phyloP scores from a whole-genome alignment of 2,329 filamentous ascomycete genomes.

The Phoma herbarum region DNA sequence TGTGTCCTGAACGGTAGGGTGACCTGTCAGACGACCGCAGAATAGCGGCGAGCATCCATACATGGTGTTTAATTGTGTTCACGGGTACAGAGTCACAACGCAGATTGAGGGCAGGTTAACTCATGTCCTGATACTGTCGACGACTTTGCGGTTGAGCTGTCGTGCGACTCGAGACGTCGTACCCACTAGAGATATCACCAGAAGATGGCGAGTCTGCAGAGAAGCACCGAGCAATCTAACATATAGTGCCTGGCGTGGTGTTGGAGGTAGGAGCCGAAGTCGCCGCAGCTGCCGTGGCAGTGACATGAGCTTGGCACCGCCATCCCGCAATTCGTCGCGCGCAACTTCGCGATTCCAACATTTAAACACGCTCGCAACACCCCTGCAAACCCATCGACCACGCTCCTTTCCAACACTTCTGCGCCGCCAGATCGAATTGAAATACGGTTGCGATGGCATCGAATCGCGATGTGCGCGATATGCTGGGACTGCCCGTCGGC shows the following conservation, averaged over 20 bases:
- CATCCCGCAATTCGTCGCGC: slow-evolving; percentile 6
- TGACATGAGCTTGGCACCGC: slow-evolving; percentile 16
- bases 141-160: not conserved
- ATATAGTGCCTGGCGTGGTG: not conserved
- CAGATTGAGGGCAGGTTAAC: not conserved
- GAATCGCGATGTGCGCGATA: slow-evolving; percentile 78
- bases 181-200: not conserved
- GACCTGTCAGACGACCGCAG: not conserved
- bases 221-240: not conserved
- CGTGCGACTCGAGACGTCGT: not conserved
- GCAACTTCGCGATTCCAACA: slow-evolving; percentile 12
- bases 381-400: slow-evolving; percentile 44
- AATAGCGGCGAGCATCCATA: no score
- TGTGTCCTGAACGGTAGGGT: not conserved
- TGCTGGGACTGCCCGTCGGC: slow-evolving; percentile 78
- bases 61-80: not conserved
- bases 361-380: slow-evolving; percentile 16
- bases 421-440: slow-evolving; percentile 31
- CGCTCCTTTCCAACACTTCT: slow-evolving; percentile 27
- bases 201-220: not conserved
- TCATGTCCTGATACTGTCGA: not conserved
- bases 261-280: not conserved
- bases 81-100: not conserved
- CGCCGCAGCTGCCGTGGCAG: slow-evolving; percentile 3
- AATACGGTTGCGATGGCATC: slow-evolving; percentile 46